Evolutionary conservation across 1,284 basidiomycete species (phyloP).

Genomic region (Cutaneotrichosporon mucoides): DNA sequence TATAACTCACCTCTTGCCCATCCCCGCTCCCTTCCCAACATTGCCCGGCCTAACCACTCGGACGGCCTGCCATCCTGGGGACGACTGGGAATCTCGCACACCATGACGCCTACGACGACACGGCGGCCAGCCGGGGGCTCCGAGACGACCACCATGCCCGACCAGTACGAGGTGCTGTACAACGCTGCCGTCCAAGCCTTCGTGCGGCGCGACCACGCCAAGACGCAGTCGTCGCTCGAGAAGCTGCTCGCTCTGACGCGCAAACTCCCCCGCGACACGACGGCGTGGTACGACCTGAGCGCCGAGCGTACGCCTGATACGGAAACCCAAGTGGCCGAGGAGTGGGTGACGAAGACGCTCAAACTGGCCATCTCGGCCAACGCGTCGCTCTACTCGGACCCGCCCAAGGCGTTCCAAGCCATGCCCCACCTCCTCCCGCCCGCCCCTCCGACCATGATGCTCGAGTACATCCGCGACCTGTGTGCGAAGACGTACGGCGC

Average conservation of each 20-base stretch:
- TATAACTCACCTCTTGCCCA: too few species aligned
- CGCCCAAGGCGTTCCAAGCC: slow-evolving; percentile 20
- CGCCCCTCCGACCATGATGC: slow-evolving; percentile 24
- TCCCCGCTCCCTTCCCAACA: not conserved
- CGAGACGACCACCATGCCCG: slow-evolving; percentile 5
- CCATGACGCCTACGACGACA: slow-evolving; percentile 4
- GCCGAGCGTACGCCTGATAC: not conserved
- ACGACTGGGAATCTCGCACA: slow-evolving; percentile 10
- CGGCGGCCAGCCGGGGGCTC: not conserved
- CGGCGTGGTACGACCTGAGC: slow-evolving; percentile 20
- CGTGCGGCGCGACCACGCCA: slow-evolving; percentile 43
- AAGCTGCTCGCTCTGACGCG: slow-evolving; percentile 25
- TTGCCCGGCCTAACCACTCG: slow-evolving; percentile 12
- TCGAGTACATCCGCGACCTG: slow-evolving; percentile 23
- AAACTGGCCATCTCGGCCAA: slow-evolving; percentile 39
- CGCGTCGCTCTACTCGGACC: slow-evolving; percentile 39
- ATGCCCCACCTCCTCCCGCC: slow-evolving; percentile 28
- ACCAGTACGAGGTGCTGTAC: slow-evolving; percentile 37
- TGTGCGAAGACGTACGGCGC: slow-evolving; percentile 22
- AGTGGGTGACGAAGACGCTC: slow-evolving; percentile 41
- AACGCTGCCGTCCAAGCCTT: slow-evolving; percentile 46
- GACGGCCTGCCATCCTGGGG: slow-evolving; percentile 17
- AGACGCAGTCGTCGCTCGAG: slow-evolving; percentile 34
- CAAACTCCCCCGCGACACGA: slow-evolving; percentile 9
- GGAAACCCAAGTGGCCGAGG: slow-evolving; percentile 10